Conservation (phyloP, 306 rosid genomes). For the Cucurbita argyrosperma region DNA sequence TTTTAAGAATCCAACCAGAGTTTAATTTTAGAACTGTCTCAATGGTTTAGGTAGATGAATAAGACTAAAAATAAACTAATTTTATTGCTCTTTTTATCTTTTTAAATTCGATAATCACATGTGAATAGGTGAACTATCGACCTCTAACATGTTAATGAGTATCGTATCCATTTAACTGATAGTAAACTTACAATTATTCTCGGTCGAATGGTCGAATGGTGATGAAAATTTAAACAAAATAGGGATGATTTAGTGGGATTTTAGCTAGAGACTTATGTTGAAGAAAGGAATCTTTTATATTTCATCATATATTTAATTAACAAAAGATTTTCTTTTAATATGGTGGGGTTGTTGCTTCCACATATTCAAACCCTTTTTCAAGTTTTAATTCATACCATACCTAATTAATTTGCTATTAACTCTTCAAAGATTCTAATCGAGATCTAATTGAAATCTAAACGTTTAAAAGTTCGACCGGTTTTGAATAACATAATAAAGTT, state of each 20-base stretch:
- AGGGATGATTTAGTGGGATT: not conserved
- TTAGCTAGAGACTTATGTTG: not conserved
- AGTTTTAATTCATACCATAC: constrained; percentile 1
- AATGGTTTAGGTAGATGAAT: no score
- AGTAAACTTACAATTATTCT: no score
- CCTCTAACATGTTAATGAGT: no score
- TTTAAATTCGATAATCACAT: no score
- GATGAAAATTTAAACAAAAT: no score
- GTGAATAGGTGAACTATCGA: no score
- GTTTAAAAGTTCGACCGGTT: not conserved
- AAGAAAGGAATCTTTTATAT: not conserved
- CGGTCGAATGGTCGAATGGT: no score
- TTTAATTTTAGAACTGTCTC: no score
- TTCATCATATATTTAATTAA: not conserved
- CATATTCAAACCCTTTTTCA: not conserved
- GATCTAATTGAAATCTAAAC: not conserved
- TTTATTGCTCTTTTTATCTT: no score
- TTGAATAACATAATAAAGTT: not conserved
- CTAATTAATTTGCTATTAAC: not conserved
- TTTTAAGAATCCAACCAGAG: not conserved
- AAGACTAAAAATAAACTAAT: no score
- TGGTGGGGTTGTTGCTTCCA: not conserved
- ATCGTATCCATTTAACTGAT: no score
- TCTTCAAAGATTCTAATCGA: not conserved
- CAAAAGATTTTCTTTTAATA: not conserved